These are phyloP conservation scores for Colletotrichum spinosum DNA, from an alignment of 2,329 filamentous ascomycete genomes.

Conservation along the genomic window DNA sequence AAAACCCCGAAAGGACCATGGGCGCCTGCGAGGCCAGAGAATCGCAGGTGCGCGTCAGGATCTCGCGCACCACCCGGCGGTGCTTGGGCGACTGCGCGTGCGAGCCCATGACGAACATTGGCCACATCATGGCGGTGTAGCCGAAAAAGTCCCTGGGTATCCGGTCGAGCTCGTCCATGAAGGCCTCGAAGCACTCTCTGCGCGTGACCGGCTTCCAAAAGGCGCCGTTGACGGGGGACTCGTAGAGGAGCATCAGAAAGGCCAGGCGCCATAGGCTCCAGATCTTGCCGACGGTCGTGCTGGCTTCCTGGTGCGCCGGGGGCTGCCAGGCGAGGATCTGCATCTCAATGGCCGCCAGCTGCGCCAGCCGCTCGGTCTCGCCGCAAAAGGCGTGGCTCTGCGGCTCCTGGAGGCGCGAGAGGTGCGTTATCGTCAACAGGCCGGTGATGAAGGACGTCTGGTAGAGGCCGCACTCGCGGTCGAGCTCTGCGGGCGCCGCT, in stretches of 20 bases:
- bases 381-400: neutral
- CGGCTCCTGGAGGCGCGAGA: neutral
- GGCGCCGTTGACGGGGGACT: neutral
- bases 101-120: slow-evolving; percentile 2
- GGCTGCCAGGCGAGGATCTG: slow-evolving; percentile 16
- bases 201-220: slow-evolving; percentile 3
- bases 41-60: neutral
- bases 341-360: slow-evolving; percentile 6
- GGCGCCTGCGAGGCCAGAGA: neutral
- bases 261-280: slow-evolving; percentile 12
- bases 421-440: slow-evolving; percentile 6
- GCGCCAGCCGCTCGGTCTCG: neutral
- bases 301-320: neutral
- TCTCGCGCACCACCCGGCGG: slow-evolving; percentile 1
- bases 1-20: neutral
- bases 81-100: neutral
- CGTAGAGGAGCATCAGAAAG: slow-evolving; percentile 8
- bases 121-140: slow-evolving; percentile 12
- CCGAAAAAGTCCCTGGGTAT: neutral
- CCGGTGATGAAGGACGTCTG: slow-evolving; percentile 6
- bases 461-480: slow-evolving; percentile 1
- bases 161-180: slow-evolving; percentile 1
- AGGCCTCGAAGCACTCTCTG: slow-evolving; percentile 1
- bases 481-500: neutral
- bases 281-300: neutral